Base-by-base conservation (phyloP, 225 moss, liverwort and hornwort genomes). In the Pseudoscleropodium purum region DNA sequence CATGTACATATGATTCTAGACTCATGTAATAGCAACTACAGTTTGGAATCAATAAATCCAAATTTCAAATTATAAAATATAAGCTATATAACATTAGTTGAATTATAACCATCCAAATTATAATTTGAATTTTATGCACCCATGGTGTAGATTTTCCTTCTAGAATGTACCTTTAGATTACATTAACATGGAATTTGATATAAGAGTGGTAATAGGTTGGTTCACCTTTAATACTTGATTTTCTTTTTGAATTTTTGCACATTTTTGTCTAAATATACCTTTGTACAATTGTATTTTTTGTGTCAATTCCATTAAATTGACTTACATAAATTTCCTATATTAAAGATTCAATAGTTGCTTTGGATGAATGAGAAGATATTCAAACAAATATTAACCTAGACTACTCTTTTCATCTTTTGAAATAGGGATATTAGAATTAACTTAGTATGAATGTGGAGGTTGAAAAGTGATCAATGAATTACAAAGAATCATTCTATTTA, bases 371-470 rank as follows among this genome's bases (percentile, higher is more conserved):
- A 70, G 1, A 25, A 70, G 39, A 70, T 39, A 39, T 39, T 70
- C 39, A 25, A 39, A 70, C 70, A 39, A 70, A 70, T 25, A 25
- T 70, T 25, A 39, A 4, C 4, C 9, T 47, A 47, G 47, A 69
- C 2, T 13, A 69, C 24, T 70, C 25, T 39, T 39, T 39, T 39
- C 8, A 39, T 25, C 26, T 15, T 72, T 15, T 0, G 3, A 15
- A 15, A 9, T 27, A 72, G 41, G 27, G 5, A 72, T 26, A 41
- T 70, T 4, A 24, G 0, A 70, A 26, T 26, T 8, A 36, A 67
- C 5, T 33, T 3, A 19, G 3, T 2, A 20, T 1, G 1, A 6
- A 36, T 67, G 11, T 1, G 3, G 0, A 20, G 11, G 36, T 0
- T 6, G 2, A 67, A 16, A 67, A 67, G 36, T 67, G 6, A 11